Evolutionary conservation across 306 rosid genomes (phyloP).

Genomic region (Cyclanthera cordifolia): DNA sequence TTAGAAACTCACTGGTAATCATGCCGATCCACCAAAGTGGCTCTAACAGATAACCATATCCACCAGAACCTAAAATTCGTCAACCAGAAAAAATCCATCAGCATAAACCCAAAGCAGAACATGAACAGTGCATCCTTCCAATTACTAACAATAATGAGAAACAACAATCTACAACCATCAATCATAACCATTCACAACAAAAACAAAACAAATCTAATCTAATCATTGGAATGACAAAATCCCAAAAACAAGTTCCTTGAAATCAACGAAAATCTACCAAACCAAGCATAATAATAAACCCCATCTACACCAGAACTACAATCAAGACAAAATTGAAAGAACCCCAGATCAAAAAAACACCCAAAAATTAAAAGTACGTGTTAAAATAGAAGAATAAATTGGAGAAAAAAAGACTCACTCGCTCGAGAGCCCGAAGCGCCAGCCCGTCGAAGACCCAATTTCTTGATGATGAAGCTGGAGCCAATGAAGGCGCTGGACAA

Average conservation of each 20-base stretch:
- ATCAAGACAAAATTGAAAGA: neutral
- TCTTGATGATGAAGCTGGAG: constrained; percentile 78
- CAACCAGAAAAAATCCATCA: constrained; percentile 5
- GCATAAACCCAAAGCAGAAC: neutral
- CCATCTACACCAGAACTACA: neutral
- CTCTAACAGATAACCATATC: constrained; percentile 68
- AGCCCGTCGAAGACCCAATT: constrained; percentile 71
- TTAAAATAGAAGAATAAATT: neutral
- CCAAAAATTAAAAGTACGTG: neutral
- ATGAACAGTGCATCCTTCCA: constrained; percentile 1
- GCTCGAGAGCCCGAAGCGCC: constrained; percentile 48
- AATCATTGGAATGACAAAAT: neutral
- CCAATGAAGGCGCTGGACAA: constrained; percentile 78
- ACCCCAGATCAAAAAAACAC: neutral
- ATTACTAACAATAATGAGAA: neutral
- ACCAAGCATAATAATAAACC: neutral
- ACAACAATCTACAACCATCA: constrained; percentile 3
- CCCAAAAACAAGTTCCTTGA: neutral
- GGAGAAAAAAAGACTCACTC: constrained; percentile 19
- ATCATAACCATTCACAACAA: neutral
- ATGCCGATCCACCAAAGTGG: constrained; percentile 95
- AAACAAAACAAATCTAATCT: neutral
- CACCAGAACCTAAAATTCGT: constrained; percentile 53
- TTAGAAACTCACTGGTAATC: constrained; percentile 54
- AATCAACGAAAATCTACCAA: neutral